These are phyloP conservation scores for Aspergillus pseudoglaucus DNA, from an alignment of 2,329 filamentous ascomycete species.

Conservation along the genomic window DNA sequence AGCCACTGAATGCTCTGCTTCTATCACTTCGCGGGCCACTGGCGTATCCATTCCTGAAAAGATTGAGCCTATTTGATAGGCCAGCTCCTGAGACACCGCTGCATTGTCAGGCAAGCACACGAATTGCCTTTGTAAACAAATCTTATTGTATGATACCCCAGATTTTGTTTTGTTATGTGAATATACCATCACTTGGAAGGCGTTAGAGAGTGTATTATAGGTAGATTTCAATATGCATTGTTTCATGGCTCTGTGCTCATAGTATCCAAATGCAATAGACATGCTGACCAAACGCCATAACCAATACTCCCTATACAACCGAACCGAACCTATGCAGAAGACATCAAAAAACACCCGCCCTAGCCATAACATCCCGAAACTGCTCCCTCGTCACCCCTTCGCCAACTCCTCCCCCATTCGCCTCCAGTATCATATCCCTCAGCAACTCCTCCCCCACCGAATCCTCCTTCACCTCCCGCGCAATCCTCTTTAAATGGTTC, in stretches of 20 bases:
- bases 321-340: conserved; percentile 20
- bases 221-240: background rate
- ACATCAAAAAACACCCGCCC: conserved; percentile 70
- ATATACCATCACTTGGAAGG: background rate
- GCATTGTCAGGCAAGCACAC: too few relatives aligned
- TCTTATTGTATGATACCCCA: background rate
- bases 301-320: background rate
- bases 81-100: background rate
- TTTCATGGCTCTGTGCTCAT: background rate
- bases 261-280: background rate
- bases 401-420: conserved; percentile 71
- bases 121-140: background rate
- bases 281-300: background rate
- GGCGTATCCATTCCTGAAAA: conserved; percentile 20
- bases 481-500: conserved; percentile 69
- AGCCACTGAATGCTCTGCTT: conserved; percentile 15
- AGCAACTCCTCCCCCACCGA: conserved; percentile 70
- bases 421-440: conserved; percentile 91
- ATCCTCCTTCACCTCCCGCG: conserved; percentile 73
- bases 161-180: conserved; percentile 3
- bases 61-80: conserved; percentile 2
- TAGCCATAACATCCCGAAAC: conserved; percentile 78
- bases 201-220: background rate
- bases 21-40: conserved; percentile 22
- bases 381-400: conserved; percentile 69